phyloP scores from a whole-genome alignment of 805 yeast genomes.

The Diddensiella transvaalensis region DNA sequence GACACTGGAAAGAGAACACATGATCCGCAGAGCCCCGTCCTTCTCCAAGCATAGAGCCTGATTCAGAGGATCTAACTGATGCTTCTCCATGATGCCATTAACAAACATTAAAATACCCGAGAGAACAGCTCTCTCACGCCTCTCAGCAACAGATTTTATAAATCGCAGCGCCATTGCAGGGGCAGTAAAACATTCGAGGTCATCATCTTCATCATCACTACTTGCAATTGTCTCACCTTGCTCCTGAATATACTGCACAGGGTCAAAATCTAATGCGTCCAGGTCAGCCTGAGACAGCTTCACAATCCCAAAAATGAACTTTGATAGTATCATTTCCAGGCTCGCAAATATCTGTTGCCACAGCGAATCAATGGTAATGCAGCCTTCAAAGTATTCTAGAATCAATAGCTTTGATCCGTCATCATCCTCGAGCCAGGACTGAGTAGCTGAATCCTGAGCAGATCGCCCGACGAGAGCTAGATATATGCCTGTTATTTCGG shows the following conservation, averaged over 20 bases:
- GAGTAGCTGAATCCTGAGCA: neutral
- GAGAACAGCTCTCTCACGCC: slow-evolving; percentile 8
- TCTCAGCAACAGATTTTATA: slow-evolving; percentile 5
- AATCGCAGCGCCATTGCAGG: slow-evolving; percentile 7
- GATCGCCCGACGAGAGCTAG: slow-evolving; percentile 7
- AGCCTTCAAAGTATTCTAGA: slow-evolving; percentile 10
- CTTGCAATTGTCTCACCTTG: slow-evolving; percentile 60
- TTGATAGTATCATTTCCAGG: slow-evolving; percentile 11
- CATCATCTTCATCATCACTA: slow-evolving; percentile 49
- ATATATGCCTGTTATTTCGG: slow-evolving; percentile 12
- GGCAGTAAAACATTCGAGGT: slow-evolving; percentile 54
- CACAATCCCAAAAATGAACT: slow-evolving; percentile 9
- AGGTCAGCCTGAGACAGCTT: slow-evolving; percentile 56
- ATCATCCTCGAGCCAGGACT: neutral
- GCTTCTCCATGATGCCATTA: slow-evolving; percentile 11
- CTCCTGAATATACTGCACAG: slow-evolving; percentile 77
- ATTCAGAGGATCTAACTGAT: slow-evolving; percentile 26
- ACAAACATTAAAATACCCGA: slow-evolving; percentile 11
- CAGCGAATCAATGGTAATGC: slow-evolving; percentile 10
- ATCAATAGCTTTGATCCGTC: slow-evolving; percentile 5
- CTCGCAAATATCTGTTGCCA: slow-evolving; percentile 9
- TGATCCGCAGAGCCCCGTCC: slow-evolving; percentile 73
- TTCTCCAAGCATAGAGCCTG: slow-evolving; percentile 61
- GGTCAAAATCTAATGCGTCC: slow-evolving; percentile 77
- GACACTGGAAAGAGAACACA: slow-evolving; percentile 52